These are phyloP conservation scores for Arachis monticola DNA, from an alignment of 331 rosid genomes.

Conservation along the genomic window DNA sequence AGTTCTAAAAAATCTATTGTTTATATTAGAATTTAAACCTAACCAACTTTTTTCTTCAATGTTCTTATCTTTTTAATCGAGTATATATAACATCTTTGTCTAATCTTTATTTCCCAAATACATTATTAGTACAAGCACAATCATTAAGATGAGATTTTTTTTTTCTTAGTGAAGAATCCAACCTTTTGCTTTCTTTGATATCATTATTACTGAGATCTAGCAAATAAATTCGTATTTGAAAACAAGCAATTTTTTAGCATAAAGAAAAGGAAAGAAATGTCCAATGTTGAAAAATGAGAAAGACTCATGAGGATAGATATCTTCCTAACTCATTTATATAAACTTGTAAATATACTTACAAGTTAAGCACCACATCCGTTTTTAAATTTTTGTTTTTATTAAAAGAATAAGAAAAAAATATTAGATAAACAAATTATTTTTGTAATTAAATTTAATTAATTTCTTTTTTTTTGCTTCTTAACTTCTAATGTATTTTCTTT, in stretches of 20 bases:
- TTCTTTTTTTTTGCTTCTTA: no score
- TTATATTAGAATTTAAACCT: not conserved
- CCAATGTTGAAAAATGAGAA: no score
- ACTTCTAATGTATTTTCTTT: no score
- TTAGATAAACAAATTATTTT: no score
- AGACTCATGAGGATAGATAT: not conserved
- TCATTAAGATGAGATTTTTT: slow-evolving; percentile 40
- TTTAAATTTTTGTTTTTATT: no score
- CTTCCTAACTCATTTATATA: not conserved
- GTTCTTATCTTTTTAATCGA: slow-evolving; percentile 27
- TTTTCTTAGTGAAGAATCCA: slow-evolving; percentile 30
- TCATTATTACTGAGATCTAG: slow-evolving; percentile 32
- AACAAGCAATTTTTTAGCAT: not conserved
- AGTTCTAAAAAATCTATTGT: not conserved
- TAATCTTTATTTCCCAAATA: slow-evolving; percentile 15
- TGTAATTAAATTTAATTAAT: no score
- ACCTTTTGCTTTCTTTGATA: slow-evolving; percentile 36
- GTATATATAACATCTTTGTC: slow-evolving; percentile 29
- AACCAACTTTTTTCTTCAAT: not conserved
- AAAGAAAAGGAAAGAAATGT: not conserved
- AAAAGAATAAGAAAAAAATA: no score
- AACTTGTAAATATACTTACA: not conserved
- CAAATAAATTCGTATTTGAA: slow-evolving; percentile 21
- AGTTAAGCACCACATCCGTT: no score
- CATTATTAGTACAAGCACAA: slow-evolving; percentile 35